Percentiles rank a stretch among this genome's conserved stretches.
Evolutionary conservation across 2,329 filamentous ascomycete species (phyloP).

Genomic region (Xylaria hypoxylon): DNA sequence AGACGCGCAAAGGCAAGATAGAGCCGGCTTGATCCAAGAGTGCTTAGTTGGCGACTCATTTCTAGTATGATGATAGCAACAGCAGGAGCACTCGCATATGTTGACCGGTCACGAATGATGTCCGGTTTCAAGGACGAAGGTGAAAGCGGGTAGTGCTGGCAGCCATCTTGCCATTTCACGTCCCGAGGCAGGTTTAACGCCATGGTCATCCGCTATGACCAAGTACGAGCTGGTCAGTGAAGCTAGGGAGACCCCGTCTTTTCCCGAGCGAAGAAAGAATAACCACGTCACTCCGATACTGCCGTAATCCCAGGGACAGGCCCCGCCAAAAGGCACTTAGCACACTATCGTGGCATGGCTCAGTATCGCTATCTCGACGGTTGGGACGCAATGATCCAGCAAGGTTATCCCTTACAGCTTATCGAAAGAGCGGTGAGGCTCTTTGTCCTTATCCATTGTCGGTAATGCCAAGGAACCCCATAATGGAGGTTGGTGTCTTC

Average conservation of each 20-base stretch:
- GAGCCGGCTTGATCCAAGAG: background rate
- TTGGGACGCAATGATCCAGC: slow-evolving; percentile 32
- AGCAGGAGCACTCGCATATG: slow-evolving; percentile 18
- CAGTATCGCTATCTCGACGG: slow-evolving; percentile 28
- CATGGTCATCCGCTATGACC: slow-evolving; percentile 14
- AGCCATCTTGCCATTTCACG: slow-evolving; percentile 18
- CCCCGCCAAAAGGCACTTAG: slow-evolving; percentile 24
- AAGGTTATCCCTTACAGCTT: slow-evolving; percentile 31
- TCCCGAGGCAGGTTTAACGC: background rate
- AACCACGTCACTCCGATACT: slow-evolving; percentile 28
- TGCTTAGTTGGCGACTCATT: slow-evolving; percentile 6
- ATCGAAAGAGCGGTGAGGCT: slow-evolving; percentile 39
- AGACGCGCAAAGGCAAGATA: slow-evolving; percentile 10
- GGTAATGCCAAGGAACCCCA: slow-evolving; percentile 27
- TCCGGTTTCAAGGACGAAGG: slow-evolving; percentile 12
- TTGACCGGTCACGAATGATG: background rate
- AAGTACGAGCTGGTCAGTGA: slow-evolving; percentile 1
- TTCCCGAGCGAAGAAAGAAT: slow-evolving; percentile 18
- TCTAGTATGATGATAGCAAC: slow-evolving; percentile 1
- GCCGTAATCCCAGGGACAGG: slow-evolving; percentile 2
- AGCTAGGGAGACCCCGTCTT: slow-evolving; percentile 10
- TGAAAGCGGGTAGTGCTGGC: slow-evolving; percentile 6
- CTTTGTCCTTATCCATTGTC: slow-evolving; percentile 16
- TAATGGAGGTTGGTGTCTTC: slow-evolving; percentile 7
- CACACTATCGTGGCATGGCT: slow-evolving; percentile 36